Percentiles rank a stretch among this genome's conserved stretches.
Evolutionary conservation across 805 yeast genomes (phyloP).

Genomic region (Isabelozyma rhagii): DNA sequence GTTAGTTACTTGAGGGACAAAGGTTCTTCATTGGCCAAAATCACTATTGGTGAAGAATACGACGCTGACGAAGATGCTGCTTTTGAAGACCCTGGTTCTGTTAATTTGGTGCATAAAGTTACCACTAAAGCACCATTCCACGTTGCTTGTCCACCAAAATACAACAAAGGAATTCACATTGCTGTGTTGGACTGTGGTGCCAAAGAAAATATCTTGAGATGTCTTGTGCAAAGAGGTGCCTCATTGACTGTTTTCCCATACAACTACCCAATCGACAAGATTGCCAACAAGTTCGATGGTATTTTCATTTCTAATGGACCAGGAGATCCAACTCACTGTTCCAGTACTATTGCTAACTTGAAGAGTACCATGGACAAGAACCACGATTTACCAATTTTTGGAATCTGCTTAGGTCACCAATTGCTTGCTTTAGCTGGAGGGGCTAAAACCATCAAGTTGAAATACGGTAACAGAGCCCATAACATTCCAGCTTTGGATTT

Average conservation of each 20-base stretch:
- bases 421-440: slow-evolving; percentile 92
- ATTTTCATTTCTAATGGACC: slow-evolving; percentile 94
- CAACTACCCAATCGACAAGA: slow-evolving; percentile 87
- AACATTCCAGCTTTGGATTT: slow-evolving; percentile 94
- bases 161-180: slow-evolving; percentile 62
- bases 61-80: slow-evolving; percentile 92
- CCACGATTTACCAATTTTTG: slow-evolving; percentile 83
- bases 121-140: slow-evolving; percentile 95
- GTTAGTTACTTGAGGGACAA: slow-evolving; percentile 92
- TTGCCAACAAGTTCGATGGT: slow-evolving; percentile 92
- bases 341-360: slow-evolving; percentile 71
- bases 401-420: slow-evolving; percentile 98
- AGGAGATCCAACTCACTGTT: slow-evolving; percentile 94
- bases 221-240: slow-evolving; percentile 92
- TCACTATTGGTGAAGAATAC: slow-evolving; percentile 86
- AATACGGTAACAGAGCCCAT: slow-evolving; percentile 98
- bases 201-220: slow-evolving; percentile 93
- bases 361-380: slow-evolving; percentile 62
- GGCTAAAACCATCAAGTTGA: slow-evolving; percentile 86
- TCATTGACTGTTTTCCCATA: slow-evolving; percentile 95
- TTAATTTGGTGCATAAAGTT: slow-evolving; percentile 88
- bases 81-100: slow-evolving; percentile 83
- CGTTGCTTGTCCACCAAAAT: slow-evolving; percentile 58
- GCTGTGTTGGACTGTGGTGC: slow-evolving; percentile 98
- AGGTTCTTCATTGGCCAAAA: slow-evolving; percentile 91